A percentile compares a stretch with the other conserved stretches of the same genome.
phyloP scores from a whole-genome alignment of 306 rosid genomes.

The Rubus idaeus region DNA sequence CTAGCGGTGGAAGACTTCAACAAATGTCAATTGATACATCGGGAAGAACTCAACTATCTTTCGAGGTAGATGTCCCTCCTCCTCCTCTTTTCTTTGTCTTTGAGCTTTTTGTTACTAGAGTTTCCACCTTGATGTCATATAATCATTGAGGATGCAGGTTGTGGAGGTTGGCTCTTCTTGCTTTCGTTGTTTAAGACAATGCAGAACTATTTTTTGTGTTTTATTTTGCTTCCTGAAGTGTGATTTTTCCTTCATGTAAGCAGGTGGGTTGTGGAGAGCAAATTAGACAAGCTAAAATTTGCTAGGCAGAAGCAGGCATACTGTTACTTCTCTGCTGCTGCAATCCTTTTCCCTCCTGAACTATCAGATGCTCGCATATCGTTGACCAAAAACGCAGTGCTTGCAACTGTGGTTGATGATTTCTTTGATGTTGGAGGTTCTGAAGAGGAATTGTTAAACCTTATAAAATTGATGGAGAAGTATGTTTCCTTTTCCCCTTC shows the following conservation, averaged over 20 bases:
- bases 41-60: constrained; percentile 55
- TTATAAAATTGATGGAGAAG: constrained; percentile 69
- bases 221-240: background rate
- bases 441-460: constrained; percentile 64
- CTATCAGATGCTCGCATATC: constrained; percentile 76
- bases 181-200: background rate
- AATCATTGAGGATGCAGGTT: background rate
- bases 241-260: constrained; percentile 12
- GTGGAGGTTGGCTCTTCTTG: background rate
- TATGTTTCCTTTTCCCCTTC: constrained; percentile 31
- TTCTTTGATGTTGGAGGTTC: constrained; percentile 79
- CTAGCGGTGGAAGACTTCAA: constrained; percentile 86
- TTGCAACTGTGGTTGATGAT: constrained; percentile 81
- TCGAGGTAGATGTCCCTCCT: constrained; percentile 42
- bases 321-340: constrained; percentile 70
- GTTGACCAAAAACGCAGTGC: constrained; percentile 76
- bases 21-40: constrained; percentile 58
- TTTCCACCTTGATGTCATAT: background rate
- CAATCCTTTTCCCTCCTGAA: constrained; percentile 60
- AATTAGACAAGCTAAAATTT: constrained; percentile 70
- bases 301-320: constrained; percentile 78
- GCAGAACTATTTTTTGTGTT: background rate
- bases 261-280: constrained; percentile 71
- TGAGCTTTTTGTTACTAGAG: background rate
- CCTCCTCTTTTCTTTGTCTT: constrained; percentile 6